phyloP scores from a whole-genome alignment of 2,329 filamentous ascomycete species.

The Talaromyces sp. region DNA sequence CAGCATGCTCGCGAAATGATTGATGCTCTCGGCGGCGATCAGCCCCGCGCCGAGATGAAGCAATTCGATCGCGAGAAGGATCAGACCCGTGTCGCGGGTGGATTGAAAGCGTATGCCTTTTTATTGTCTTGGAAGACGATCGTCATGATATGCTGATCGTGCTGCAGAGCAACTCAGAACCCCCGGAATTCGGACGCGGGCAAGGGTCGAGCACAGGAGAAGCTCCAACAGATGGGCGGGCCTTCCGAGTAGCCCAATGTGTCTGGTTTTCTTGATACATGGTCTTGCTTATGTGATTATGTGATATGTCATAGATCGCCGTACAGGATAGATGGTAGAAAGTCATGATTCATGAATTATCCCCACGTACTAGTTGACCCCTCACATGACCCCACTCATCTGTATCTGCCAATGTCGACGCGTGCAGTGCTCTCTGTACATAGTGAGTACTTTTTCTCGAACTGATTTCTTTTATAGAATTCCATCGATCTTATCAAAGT shows the following conservation, averaged over 20 bases:
- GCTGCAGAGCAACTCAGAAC: conserved; percentile 20
- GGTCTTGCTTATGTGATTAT: neutral
- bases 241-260: conserved; percentile 12
- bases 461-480: neutral
- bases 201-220: conserved; percentile 26
- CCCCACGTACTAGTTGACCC: neutral
- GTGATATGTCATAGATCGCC: neutral
- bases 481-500: neutral
- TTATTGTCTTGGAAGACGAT: too few relatives aligned
- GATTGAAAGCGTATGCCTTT: conserved; percentile 21
- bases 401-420: too few relatives aligned
- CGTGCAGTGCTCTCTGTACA: neutral
- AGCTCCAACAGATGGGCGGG: conserved; percentile 7
- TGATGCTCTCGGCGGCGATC: conserved; percentile 19
- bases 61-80: conserved; percentile 18
- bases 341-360: neutral
- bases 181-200: conserved; percentile 24
- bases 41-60: conserved; percentile 20
- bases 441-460: neutral
- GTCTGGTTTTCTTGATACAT: neutral
- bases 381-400: neutral
- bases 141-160: too few relatives aligned
- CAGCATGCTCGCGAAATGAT: conserved; percentile 22
- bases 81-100: conserved; percentile 19
- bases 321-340: neutral